Conservation (phyloP, 805 yeast species). For the Saccharomyces jurei region DNA sequence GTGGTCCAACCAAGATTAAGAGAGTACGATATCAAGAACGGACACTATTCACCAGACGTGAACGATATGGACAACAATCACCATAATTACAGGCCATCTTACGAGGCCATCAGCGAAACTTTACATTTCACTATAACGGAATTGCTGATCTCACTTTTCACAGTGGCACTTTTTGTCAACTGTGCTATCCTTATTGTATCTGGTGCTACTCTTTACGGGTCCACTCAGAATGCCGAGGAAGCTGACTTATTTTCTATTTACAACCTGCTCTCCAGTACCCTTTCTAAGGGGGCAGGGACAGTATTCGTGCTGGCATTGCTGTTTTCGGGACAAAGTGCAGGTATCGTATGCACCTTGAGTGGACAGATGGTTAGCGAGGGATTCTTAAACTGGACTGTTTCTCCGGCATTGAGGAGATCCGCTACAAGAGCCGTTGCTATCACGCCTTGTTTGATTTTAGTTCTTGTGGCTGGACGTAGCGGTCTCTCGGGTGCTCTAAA, state of each 20-base stretch:
- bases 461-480: slow-evolving; percentile 66
- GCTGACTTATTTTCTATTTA: slow-evolving; percentile 84
- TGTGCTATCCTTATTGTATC: slow-evolving; percentile 84
- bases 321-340: slow-evolving; percentile 87
- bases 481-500: slow-evolving; percentile 73
- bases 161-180: slow-evolving; percentile 86
- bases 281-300: slow-evolving; percentile 74
- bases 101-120: slow-evolving; percentile 73
- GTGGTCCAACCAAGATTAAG: slow-evolving; percentile 78
- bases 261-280: slow-evolving; percentile 47
- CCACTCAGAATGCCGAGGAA: slow-evolving; percentile 47
- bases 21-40: slow-evolving; percentile 65
- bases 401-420: slow-evolving; percentile 74
- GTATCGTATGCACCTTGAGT: slow-evolving; percentile 88
- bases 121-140: slow-evolving; percentile 78
- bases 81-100: slow-evolving; percentile 61
- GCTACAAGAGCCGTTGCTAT: slow-evolving; percentile 80
- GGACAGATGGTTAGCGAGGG: slow-evolving; percentile 96
- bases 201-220: slow-evolving; percentile 71
- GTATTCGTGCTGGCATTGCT: slow-evolving; percentile 78
- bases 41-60: slow-evolving; percentile 42
- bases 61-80: slow-evolving; percentile 32
- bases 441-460: slow-evolving; percentile 74
- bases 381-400: slow-evolving; percentile 67
- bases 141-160: slow-evolving; percentile 70